Evolutionary conservation across 202 grass and related monocot genomes (phyloP), one percentile per base, ranked within the genome.

Genomic region (Bolboschoenoplectus hybrid): DNA sequence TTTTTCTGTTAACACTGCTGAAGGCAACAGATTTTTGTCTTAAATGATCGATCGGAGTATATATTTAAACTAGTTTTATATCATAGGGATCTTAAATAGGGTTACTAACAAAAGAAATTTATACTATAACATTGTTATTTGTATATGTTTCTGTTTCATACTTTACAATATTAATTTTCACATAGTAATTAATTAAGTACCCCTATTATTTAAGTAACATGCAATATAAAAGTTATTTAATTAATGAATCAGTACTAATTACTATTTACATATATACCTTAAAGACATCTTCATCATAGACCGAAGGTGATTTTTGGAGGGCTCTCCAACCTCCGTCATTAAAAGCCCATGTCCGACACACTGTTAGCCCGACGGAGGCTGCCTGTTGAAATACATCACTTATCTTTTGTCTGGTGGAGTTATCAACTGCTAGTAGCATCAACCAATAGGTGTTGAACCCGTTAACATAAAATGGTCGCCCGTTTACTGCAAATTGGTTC

Each of bases 381-480:
- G 91, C 91, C 63, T 95, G 85, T 85, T 56, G 79, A 83, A 95
- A 88, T 56, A 91, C 91, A 50, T 95, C 91, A 11, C 61, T 89
- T 17, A 92, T 89, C 85, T 91, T 92, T 2, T 64, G 82, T 67
- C 89, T 88, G 11, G 91, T 92, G 20, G 91, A 92, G 67, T 64
- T 9, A 55, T 92, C 93, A 40, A 84, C 93, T 63, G 91, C 90
- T 6, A 95, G 86, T 41, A 88, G 60, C 93, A 95, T 92, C 80
- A 95, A 53, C 93, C 93, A 95, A 60, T 95, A 95, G 0, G 91
- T 72, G 66, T 95, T 95, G 87, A 95, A 95, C 7, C 93, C 91
- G 11, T 92, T 95, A 6, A 95, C 75, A 67, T 95, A 95, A 75
- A 95, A 95, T 1, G 93, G 89, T 44, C 44, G 53, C 17, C 67